A percentile compares a stretch with the other conserved stretches of the same genome.
These are phyloP conservation scores for Gaillardinia entomophila DNA, from an alignment of 805 yeast species.

Conservation along the genomic window DNA sequence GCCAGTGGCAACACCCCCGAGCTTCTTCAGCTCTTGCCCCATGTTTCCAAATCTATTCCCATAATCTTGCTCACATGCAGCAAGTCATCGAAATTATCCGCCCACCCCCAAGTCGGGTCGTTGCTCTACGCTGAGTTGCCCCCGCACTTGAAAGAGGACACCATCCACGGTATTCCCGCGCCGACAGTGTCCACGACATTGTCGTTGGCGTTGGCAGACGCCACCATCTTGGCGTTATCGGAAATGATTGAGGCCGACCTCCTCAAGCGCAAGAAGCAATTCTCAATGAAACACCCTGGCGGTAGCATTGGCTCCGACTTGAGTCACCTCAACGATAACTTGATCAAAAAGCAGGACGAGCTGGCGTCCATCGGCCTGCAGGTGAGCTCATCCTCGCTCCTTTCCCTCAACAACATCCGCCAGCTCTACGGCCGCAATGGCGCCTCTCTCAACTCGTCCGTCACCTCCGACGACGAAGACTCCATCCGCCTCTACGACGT, in stretches of 20 bases:
- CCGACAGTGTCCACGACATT: conserved; percentile 84
- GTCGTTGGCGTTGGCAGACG: conserved; percentile 71
- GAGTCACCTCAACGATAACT: conserved; percentile 27
- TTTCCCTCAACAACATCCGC: conserved; percentile 10
- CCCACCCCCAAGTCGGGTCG: conserved; percentile 43
- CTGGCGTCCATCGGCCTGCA: conserved; percentile 3
- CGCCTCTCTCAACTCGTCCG: conserved; percentile 4
- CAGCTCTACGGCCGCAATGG: background rate
- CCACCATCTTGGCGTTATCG: conserved; percentile 66
- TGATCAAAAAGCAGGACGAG: conserved; percentile 5
- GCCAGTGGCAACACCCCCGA: conserved; percentile 86
- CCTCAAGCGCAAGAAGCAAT: conserved; percentile 45
- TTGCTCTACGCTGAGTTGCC: conserved; percentile 63
- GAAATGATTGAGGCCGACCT: conserved; percentile 60
- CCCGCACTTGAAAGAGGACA: conserved; percentile 47
- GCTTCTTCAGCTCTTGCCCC: conserved; percentile 51
- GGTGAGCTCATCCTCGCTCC: conserved; percentile 9
- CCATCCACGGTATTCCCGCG: conserved; percentile 74
- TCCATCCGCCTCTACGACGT: background rate
- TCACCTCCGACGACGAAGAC: conserved; percentile 8
- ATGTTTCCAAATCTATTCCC: conserved; percentile 48
- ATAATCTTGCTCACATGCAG: conserved; percentile 61
- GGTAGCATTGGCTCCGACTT: conserved; percentile 73
- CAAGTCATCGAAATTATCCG: conserved; percentile 49
- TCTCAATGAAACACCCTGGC: conserved; percentile 81